phyloP scores from a whole-genome alignment of 2,329 filamentous ascomycete genomes.

The Colletotrichum somersetense region DNA sequence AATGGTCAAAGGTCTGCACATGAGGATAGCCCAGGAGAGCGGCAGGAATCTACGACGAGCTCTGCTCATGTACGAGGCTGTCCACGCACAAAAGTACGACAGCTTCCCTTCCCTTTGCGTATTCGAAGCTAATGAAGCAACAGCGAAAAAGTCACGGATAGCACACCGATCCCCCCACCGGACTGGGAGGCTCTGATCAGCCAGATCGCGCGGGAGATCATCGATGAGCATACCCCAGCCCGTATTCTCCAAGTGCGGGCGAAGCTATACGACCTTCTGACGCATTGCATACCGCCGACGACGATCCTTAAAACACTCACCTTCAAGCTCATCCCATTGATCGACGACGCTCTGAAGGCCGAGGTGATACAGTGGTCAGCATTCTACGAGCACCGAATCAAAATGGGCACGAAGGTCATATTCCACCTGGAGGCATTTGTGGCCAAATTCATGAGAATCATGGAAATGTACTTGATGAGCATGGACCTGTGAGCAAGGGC shows the following conservation, averaged over 20 bases:
- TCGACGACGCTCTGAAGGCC: constrained; percentile 89
- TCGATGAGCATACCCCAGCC: constrained; percentile 91
- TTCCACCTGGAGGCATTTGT: constrained; percentile 99
- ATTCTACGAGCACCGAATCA: constrained; percentile 96
- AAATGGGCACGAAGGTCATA: constrained; percentile 93
- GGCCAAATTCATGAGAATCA: constrained; percentile 96
- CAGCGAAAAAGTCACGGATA: constrained; percentile 91
- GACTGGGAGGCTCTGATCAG: constrained; percentile 96
- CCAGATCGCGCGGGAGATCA: constrained; percentile 92
- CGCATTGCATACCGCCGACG: constrained; percentile 96
- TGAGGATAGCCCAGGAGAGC: constrained; percentile 89
- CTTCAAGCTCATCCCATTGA: constrained; percentile 88
- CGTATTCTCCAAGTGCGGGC: constrained; percentile 89
- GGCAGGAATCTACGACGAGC: constrained; percentile 91
- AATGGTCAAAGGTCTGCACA: constrained; percentile 80
- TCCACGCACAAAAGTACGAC: constrained; percentile 94
- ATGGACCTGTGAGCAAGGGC: constrained; percentile 73
- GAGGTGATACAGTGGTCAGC: constrained; percentile 97
- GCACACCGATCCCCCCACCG: constrained; percentile 90
- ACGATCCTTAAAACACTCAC: constrained; percentile 95
- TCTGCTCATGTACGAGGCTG: constrained; percentile 95
- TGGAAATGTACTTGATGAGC: constrained; percentile 91
- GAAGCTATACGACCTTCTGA: constrained; percentile 96
- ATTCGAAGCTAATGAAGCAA: constrained; percentile 47
- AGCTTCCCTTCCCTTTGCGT: too few relatives aligned